Base-by-base conservation (phyloP, 805 yeast genomes). In the Ogataea haglerorum region DNA sequence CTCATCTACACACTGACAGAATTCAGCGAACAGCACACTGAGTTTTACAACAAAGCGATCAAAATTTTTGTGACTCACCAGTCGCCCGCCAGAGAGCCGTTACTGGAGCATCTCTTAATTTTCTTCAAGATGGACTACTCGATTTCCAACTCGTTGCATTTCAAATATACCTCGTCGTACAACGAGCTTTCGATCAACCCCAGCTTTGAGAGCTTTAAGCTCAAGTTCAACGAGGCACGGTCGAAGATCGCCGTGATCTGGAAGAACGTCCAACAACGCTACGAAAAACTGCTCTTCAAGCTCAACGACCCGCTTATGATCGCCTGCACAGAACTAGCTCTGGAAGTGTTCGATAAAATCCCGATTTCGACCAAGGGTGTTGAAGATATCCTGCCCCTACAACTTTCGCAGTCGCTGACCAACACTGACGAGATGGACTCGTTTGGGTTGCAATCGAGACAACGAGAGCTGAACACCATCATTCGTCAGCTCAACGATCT, bases 41-140 rank as follows among this genome's bases (percentile, higher is more conserved):
- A 54, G 2, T 35, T 53, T 2, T 61, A 56, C 45, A 52, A 60
- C 34, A 51, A 53, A 16, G 75, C 82, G 37, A 73, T 82, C 31
- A 75, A 82, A 47, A 57, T 85, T 6, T 77, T 85, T 52, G 59
- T 85, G 9, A 67, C 83, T 12, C 88, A 84, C 59, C 79, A 84
- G 34, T 78, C 89, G 4, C 86, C 88, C 2, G 68, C 83, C 22
- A 69, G 83, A 45, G 86, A 82, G 45, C 85, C 86, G 3, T 59
- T 85, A 18, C 58, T 85, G 29, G 82, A 81, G 43, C 87, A 82
- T 56, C 58, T 85, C 44, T 78, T 87, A 27, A 74, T 82, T 27
- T 65, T 76, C 19, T 69, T 84, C 49, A 77, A 80, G 47, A 82
- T 85, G 52, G 90, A 84, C 57, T 81, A 80, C 56, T 80, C 89